Base-by-base conservation (phyloP, 306 rosid genomes). In the Lablab purpureus region DNA sequence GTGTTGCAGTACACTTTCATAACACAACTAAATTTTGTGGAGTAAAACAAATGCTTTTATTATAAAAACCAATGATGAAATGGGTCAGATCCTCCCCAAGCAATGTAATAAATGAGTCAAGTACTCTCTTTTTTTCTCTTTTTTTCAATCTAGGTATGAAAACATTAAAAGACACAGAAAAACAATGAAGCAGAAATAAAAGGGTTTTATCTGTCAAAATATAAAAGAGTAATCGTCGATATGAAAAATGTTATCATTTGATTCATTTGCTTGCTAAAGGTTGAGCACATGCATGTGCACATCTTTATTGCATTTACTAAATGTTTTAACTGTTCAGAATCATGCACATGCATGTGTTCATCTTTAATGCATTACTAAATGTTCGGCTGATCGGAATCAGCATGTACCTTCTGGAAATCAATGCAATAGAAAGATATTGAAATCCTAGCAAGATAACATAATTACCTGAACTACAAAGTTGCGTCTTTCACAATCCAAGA, bases 381-480 rank as follows among this genome's bases (percentile, higher is more conserved):
- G 75, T 56, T 45, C 5, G 64, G 25, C 19, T 34, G 41, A 49
- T 25, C 73, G 37, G 41, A 59, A 49, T 52, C 69, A 73, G 41
- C 43, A 55, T 32, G 70, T 27, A 66, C 28, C 28, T 74, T 55
- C 37, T 14, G 36, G 51, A 41, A 70, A 75, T 51, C 19, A 62
- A 50, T 3, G 62, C 59, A 28, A 77, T 17, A 37, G 25, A 40
- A 43, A 36, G 58, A 60, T 76, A 71, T 45, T 9, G 50, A 63
- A 71, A 69, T 28, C 43, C 11, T 37, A 9, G 12, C 43, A 62
- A 34, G 72, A 66, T n/a, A 21, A n/a, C 28, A 68, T 17, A 22
- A n/a, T 74, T 88, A 94, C 99, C 97, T 91, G 99, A 81, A 88
- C 72, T 14, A 94, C 99, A 49, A 94, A 94, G 81, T 91, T 94